A percentile compares a stretch with the other conserved stretches of the same genome.
These are phyloP conservation scores for Epichloe uncinata DNA, from an alignment of 2,329 filamentous ascomycete genomes.

Conservation along the genomic window DNA sequence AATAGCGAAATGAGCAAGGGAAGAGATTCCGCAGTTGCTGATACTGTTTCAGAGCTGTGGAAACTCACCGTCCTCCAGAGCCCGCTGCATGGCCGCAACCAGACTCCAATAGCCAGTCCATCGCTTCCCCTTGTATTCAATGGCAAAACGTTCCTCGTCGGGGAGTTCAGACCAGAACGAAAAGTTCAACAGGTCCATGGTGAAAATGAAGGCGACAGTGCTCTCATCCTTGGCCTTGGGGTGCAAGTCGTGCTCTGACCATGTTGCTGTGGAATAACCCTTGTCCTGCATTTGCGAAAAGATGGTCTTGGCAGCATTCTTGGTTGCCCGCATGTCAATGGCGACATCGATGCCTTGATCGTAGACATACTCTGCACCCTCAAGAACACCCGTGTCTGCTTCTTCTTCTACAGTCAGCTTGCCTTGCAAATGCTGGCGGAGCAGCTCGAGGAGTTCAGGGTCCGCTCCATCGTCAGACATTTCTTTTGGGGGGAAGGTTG, in stretches of 20 bases:
- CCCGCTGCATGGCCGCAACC: constrained; percentile 74
- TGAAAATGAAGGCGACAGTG: constrained; percentile 87
- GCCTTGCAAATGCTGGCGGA: constrained; percentile 65
- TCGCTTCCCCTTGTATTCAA: constrained; percentile 65
- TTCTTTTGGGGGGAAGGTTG: background rate
- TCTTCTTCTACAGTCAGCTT: constrained; percentile 40
- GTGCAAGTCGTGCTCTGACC: constrained; percentile 82
- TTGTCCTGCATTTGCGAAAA: constrained; percentile 72
- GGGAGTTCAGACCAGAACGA: constrained; percentile 78
- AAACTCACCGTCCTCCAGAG: constrained; percentile 62
- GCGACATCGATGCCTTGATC: constrained; percentile 90
- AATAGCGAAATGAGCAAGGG: background rate
- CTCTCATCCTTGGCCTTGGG: constrained; percentile 68
- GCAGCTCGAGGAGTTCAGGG: constrained; percentile 70
- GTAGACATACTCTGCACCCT: constrained; percentile 74
- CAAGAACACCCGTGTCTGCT: constrained; percentile 69
- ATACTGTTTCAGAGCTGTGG: background rate
- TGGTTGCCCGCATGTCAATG: constrained; percentile 69
- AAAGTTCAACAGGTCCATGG: constrained; percentile 94
- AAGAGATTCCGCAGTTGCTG: background rate
- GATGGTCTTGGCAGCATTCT: constrained; percentile 68
- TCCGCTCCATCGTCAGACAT: constrained; percentile 89
- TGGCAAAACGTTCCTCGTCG: constrained; percentile 62
- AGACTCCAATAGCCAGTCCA: constrained; percentile 97
- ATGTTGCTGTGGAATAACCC: constrained; percentile 69